Evolutionary conservation across 2,329 filamentous ascomycete species (phyloP).

Genomic region (Colletotrichum cereale): DNA sequence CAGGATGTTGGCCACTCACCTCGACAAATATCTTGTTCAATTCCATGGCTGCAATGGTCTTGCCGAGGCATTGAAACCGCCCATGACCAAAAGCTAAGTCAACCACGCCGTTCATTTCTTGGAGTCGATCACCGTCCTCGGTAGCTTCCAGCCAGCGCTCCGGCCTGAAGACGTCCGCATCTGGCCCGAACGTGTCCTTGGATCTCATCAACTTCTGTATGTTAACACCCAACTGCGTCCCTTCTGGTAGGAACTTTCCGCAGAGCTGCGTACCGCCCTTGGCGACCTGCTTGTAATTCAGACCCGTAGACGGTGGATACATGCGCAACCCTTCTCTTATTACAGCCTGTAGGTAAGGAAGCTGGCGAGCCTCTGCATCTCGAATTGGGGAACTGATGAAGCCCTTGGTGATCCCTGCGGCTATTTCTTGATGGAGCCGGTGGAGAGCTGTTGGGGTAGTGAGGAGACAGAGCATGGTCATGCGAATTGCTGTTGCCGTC

Average conservation of each 20-base stretch:
- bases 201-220: constrained; percentile 55
- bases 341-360: constrained; percentile 63
- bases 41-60: constrained; percentile 58
- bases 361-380: constrained; percentile 51
- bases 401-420: constrained; percentile 44
- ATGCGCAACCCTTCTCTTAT: constrained; percentile 65
- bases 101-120: constrained; percentile 51
- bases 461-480: constrained; percentile 63
- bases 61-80: constrained; percentile 59
- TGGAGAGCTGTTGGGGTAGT: constrained; percentile 60
- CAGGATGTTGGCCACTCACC: constrained; percentile 45
- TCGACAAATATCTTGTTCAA: constrained; percentile 58
- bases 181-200: constrained; percentile 56
- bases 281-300: constrained; percentile 64
- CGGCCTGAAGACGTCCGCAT: constrained; percentile 59
- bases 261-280: constrained; percentile 51
- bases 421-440: constrained; percentile 63
- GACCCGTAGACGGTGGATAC: constrained; percentile 61
- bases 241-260: constrained; percentile 52
- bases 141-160: constrained; percentile 61
- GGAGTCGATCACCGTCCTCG: constrained; percentile 47
- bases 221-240: constrained; percentile 56
- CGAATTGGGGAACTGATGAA: constrained; percentile 43
- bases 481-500: constrained; percentile 53
- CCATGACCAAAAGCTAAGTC: constrained; percentile 59